These are phyloP conservation scores for Calonectria hongkongensis DNA, from an alignment of 2,329 filamentous ascomycete species.

Conservation along the genomic window DNA sequence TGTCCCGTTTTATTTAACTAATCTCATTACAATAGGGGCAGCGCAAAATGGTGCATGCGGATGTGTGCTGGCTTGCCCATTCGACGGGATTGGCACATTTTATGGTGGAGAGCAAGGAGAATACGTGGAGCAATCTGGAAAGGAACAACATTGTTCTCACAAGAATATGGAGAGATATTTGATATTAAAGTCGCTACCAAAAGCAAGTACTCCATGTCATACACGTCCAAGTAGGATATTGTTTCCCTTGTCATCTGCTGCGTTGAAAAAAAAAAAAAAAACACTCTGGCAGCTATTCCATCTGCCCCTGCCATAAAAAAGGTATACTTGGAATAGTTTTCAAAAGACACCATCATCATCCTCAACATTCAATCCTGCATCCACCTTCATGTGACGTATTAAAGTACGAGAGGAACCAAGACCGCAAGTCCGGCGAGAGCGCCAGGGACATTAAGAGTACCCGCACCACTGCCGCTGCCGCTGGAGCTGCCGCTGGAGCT, in stretches of 20 bases:
- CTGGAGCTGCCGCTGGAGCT: constrained; percentile 36
- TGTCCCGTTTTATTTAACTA: neutral
- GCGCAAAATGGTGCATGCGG: neutral
- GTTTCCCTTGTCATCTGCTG: neutral
- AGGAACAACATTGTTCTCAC: no score
- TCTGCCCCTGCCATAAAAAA: constrained; percentile 5
- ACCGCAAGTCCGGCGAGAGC: constrained; percentile 51
- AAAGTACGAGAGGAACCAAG: constrained; percentile 54
- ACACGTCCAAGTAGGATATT: neutral
- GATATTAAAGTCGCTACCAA: neutral
- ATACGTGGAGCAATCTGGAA: neutral
- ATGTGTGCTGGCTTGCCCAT: neutral
- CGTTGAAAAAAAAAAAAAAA: neutral
- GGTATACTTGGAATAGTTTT: neutral
- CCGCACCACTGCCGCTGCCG: constrained; percentile 44
- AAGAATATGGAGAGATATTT: neutral
- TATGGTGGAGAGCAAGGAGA: neutral
- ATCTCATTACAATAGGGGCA: neutral
- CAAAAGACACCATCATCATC: neutral
- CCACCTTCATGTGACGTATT: neutral
- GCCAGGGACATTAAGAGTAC: constrained; percentile 45
- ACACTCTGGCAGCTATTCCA: neutral
- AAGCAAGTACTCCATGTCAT: neutral
- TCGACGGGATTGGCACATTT: no score
- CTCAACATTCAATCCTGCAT: no score